Conservation (phyloP, 2,329 filamentous ascomycete species). For the Cladosporium sp. region DNA sequence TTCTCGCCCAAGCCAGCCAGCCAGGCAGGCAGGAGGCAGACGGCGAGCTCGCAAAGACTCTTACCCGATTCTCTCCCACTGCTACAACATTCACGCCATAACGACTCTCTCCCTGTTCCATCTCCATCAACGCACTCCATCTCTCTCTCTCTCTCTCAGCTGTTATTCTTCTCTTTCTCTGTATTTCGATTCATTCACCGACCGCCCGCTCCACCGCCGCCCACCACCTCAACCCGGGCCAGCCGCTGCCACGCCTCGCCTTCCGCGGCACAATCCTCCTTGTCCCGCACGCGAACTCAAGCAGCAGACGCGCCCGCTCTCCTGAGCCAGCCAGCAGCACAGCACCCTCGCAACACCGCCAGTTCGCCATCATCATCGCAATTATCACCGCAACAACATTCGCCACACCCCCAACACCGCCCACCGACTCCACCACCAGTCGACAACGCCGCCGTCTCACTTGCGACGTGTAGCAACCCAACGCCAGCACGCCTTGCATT, state of each 20-base stretch:
- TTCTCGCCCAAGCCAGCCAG: not conserved
- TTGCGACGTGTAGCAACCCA: constrained; percentile 16
- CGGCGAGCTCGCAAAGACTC: constrained; percentile 2
- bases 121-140: not conserved
- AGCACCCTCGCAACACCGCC: not conserved
- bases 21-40: not conserved
- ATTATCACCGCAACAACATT: not conserved
- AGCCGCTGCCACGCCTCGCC: constrained; percentile 7
- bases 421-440: not conserved
- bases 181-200: not conserved
- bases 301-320: constrained; percentile 1
- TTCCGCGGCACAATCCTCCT: constrained; percentile 5
- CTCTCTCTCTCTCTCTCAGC: not conserved
- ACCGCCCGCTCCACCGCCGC: not conserved
- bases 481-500: constrained; percentile 21
- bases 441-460: not conserved
- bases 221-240: not conserved
- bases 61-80: not conserved
- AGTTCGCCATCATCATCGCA: not conserved
- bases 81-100: not conserved
- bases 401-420: not conserved
- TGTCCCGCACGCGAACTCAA: too few relatives aligned
- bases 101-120: not conserved
- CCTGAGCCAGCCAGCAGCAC: not conserved
- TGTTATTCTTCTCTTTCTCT: not conserved